A percentile compares a stretch with the other conserved stretches of the same genome.
These are phyloP conservation scores for Kwoniella sp. DNA, from an alignment of 768 basidiomycete species.

Conservation along the genomic window DNA sequence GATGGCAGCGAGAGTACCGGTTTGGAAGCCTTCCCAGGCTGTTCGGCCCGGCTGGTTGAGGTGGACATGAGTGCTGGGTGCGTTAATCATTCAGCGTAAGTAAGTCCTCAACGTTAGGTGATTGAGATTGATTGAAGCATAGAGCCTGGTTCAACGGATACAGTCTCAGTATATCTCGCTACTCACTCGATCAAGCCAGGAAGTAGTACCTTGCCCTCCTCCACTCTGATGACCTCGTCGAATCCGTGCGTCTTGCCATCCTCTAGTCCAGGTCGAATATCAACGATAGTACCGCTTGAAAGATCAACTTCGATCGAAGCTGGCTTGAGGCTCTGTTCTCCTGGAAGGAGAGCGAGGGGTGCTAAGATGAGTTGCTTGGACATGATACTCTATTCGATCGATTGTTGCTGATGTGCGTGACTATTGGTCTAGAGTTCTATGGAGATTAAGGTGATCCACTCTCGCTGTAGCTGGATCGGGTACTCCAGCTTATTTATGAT, in stretches of 20 bases:
- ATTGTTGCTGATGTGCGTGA: too few species aligned
- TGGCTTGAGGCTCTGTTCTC: constrained; percentile 59
- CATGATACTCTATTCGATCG: not conserved
- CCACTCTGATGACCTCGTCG: constrained; percentile 59
- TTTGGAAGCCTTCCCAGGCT: constrained; percentile 91
- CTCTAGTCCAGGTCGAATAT: constrained; percentile 58
- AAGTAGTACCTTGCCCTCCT: constrained; percentile 66
- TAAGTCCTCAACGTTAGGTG: too few species aligned
- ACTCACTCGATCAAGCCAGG: constrained; percentile 81
- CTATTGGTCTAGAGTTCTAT: too few species aligned
- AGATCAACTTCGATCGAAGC: constrained; percentile 69
- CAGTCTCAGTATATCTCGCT: too few species aligned
- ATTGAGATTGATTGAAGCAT: too few species aligned
- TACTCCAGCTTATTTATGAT: too few species aligned
- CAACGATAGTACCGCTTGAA: constrained; percentile 64
- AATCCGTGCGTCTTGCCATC: constrained; percentile 53
- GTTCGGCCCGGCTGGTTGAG: constrained; percentile 91
- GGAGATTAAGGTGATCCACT: too few species aligned
- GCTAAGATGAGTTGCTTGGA: constrained; percentile 24
- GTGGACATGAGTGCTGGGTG: constrained; percentile 68
- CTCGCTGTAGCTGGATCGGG: too few species aligned
- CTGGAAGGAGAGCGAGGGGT: constrained; percentile 63
- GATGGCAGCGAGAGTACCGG: constrained; percentile 85
- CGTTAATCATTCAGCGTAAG: too few species aligned
- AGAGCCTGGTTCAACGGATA: not conserved